Evolutionary conservation across 176 grass and related monocot genomes (phyloP).

Genomic region (Avena eriantha): DNA sequence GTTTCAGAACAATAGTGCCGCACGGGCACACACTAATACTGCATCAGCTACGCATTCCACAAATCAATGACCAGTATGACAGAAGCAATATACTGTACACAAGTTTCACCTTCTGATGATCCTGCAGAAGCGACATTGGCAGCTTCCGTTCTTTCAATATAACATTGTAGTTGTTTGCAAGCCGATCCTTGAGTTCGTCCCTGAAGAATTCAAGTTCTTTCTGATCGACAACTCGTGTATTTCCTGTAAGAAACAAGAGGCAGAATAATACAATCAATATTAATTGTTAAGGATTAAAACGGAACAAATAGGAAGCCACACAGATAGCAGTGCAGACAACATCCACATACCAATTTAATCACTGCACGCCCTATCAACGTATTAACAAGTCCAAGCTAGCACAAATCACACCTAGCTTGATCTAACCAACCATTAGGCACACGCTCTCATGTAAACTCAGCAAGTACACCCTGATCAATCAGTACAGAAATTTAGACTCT

Average conservation of each 20-base stretch:
- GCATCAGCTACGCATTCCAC: background rate
- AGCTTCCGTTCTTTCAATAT: constrained; percentile 82
- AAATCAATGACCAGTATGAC: background rate
- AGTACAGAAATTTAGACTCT: background rate
- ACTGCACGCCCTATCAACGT: background rate
- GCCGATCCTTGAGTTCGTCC: constrained; percentile 60
- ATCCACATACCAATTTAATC: background rate
- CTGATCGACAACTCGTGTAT: constrained; percentile 86
- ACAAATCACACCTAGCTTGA: background rate
- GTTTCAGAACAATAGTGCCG: background rate
- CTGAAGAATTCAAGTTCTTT: constrained; percentile 83
- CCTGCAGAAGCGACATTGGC: constrained; percentile 69
- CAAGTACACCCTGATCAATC: constrained; percentile 14
- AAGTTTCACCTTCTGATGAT: constrained; percentile 80
- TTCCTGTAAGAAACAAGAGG: constrained; percentile 57
- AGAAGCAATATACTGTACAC: background rate
- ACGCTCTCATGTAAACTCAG: background rate
- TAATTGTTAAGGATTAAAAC: background rate
- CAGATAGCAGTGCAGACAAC: background rate
- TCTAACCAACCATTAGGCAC: background rate
- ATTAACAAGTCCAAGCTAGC: constrained; percentile 1
- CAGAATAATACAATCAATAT: background rate
- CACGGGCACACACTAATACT: background rate
- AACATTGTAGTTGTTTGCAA: constrained; percentile 87
- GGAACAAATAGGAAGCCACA: background rate